phyloP scores from a whole-genome alignment of 164 flowering plant genomes.

The Saururus chinensis region DNA sequence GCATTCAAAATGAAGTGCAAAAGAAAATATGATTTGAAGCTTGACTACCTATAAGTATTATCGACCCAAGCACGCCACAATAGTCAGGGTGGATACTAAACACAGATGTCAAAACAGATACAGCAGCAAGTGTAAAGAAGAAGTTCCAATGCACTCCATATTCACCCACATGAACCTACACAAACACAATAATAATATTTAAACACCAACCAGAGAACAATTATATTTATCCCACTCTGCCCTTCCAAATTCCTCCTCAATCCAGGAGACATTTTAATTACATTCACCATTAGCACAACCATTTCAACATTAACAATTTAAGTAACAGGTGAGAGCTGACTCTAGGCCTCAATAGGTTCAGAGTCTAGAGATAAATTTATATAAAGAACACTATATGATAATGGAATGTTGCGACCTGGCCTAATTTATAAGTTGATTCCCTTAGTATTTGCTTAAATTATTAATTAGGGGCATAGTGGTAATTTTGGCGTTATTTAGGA shows the following conservation, averaged over 20 bases:
- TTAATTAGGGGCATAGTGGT: too few relatives aligned
- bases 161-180: constrained; percentile 88
- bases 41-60: constrained; percentile 46
- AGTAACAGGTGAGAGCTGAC: not conserved
- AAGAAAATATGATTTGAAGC: not conserved
- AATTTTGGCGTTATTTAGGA: too few relatives aligned
- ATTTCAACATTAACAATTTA: not conserved
- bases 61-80: constrained; percentile 64
- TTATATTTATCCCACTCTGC: not conserved
- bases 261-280: not conserved
- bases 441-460: too few relatives aligned
- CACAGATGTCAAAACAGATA: constrained; percentile 56
- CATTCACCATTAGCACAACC: not conserved
- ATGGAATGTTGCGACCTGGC: too few relatives aligned
- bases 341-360: not conserved
- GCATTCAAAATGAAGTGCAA: not conserved
- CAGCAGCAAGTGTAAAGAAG: constrained; percentile 90
- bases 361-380: not conserved
- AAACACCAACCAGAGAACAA: not conserved
- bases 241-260: not conserved
- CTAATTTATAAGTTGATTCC: too few relatives aligned
- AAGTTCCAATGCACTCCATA: constrained; percentile 99
- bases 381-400: not conserved
- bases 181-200: not conserved
- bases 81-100: constrained; percentile 47